Base-by-base conservation (phyloP, 768 basidiomycete genomes). In the Gyrodon lividus region DNA sequence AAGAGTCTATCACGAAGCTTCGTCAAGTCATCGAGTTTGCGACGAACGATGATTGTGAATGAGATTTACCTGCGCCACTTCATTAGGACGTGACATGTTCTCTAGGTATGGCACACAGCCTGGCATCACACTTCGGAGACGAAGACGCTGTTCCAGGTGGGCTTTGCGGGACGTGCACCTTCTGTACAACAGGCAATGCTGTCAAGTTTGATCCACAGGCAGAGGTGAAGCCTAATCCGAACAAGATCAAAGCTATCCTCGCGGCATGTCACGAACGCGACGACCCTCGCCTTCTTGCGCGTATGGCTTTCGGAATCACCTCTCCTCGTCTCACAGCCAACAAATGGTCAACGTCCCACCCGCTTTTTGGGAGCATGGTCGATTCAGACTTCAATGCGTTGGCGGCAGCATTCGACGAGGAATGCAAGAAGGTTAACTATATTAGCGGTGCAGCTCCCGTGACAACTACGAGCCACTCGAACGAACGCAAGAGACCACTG, bases 281-380 rank as follows among this genome's bases (percentile, higher is more conserved):
- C 49, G 77, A 78, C 49, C 73, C 77, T 22, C 75, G 75, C 6
- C 64, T 78, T 28, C 66, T 80, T n/a, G 76, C 78, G 2, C 72
- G 77, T 7, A 69, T 77, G 68, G 78, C 77, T 5, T 80, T 79
- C 49, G 78, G 78, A 7, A 72, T 80, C 41, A 71, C 72, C 1
- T 76, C 74, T 17, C 75, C 75, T 2, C 69, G 78, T 1, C 64
- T 79, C 19, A 74, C 76, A 2, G 60, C 59, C 2, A 60, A 70
- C 54, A 77, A 75, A 52, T 72, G 75, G 64, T 70, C 73, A 3
- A 69, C 66, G 6, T 55, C 54, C 31, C 72, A 77, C 50, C 69
- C 72, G n/a, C 60, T 75, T 12, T 77, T 78, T 43, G 76, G 75
- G 0, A 72, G 68, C 49, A 76, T 77, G 72, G 69, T 62, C 13